These are phyloP conservation scores for Brassica cretica DNA, from an alignment of 345 rosid species.

Conservation along the genomic window DNA sequence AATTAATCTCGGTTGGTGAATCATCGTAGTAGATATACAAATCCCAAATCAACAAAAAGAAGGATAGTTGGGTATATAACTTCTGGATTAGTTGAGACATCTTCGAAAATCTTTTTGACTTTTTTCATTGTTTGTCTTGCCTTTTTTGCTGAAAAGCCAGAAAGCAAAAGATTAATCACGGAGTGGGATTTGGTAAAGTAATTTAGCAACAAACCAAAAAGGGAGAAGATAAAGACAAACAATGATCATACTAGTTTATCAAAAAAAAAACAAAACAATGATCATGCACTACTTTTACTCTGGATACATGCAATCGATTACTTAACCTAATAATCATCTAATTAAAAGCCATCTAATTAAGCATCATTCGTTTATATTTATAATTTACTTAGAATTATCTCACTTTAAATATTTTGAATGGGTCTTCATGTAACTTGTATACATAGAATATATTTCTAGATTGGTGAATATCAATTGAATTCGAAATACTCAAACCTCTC, in stretches of 20 bases:
- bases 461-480: not conserved
- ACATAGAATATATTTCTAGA: not conserved
- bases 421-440: not conserved
- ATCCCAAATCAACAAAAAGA: slow-evolving; percentile 19
- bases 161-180: slow-evolving; percentile 30
- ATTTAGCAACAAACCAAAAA: slow-evolving; percentile 23
- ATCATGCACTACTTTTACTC: slow-evolving; percentile 24
- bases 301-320: slow-evolving; percentile 32
- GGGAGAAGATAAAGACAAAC: not conserved
- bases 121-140: slow-evolving; percentile 32
- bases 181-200: slow-evolving; percentile 42
- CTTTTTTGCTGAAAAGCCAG: slow-evolving; percentile 40
- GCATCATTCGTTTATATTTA: slow-evolving; percentile 20
- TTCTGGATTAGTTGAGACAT: slow-evolving; percentile 40
- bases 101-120: slow-evolving; percentile 39
- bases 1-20: slow-evolving; percentile 31
- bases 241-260: slow-evolving; percentile 2
- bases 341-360: slow-evolving; percentile 17
- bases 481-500: not conserved
- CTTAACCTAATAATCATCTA: slow-evolving; percentile 19
- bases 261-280: not conserved
- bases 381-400: slow-evolving; percentile 7
- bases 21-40: slow-evolving; percentile 16
- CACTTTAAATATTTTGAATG: not conserved
- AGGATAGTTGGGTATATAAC: slow-evolving; percentile 14